Evolutionary conservation across 192 early-diverging fungal genomes (phyloP).

Genomic region (Coemansia sp.): DNA sequence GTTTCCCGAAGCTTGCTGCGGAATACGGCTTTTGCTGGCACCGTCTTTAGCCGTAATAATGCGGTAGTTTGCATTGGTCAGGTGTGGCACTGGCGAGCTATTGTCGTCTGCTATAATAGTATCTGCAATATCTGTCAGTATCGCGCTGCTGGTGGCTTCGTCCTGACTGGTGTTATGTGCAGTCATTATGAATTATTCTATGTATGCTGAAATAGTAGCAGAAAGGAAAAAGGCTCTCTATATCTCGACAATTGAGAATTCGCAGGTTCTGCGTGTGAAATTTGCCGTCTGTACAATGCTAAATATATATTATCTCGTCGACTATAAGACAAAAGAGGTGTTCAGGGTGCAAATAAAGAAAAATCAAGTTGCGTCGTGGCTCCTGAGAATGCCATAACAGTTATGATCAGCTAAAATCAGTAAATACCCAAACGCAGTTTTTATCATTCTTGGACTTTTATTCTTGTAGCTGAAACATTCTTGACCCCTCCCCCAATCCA

Average conservation of each 20-base stretch:
- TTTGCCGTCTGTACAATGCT: not conserved
- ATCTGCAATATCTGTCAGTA: not conserved
- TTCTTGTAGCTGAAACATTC: not conserved
- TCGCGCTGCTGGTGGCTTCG: too few relatives aligned
- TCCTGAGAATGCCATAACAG: slow-evolving; percentile 8
- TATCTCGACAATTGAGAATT: too few relatives aligned
- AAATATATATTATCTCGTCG: too few relatives aligned
- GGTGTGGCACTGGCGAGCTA: slow-evolving; percentile 26
- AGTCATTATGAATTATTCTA: too few relatives aligned
- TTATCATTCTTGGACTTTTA: not conserved
- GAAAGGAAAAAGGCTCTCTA: too few relatives aligned
- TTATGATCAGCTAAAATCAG: slow-evolving; percentile 1
- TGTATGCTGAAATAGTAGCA: too few relatives aligned
- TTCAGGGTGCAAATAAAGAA: not conserved
- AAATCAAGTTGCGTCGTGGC: not conserved
- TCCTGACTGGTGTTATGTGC: too few relatives aligned
- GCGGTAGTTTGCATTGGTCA: slow-evolving; percentile 53
- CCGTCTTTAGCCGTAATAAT: slow-evolving; percentile 23
- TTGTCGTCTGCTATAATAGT: not conserved
- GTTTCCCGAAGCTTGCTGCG: slow-evolving; percentile 2
- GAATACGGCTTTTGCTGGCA: not conserved
- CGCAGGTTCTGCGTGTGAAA: not conserved
- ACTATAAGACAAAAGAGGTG: not conserved
- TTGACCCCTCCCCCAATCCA: not conserved
- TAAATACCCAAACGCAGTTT: not conserved